Evolutionary conservation across 345 rosid genomes (phyloP).

Genomic region (Lagerstroemia speciosa): DNA sequence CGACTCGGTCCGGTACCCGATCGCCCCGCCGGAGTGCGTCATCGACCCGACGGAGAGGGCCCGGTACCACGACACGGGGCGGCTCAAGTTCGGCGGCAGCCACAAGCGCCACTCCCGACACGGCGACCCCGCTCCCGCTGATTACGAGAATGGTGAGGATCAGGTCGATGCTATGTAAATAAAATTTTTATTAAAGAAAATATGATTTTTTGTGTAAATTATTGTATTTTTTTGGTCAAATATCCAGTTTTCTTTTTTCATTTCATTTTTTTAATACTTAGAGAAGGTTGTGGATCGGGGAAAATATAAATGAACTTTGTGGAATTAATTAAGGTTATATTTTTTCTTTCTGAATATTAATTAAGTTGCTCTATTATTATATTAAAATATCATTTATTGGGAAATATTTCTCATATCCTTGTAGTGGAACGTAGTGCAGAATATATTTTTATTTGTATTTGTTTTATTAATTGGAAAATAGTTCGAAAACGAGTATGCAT

Average conservation of each 20-base stretch:
- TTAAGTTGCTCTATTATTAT: too few relatives aligned
- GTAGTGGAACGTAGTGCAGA: neutral
- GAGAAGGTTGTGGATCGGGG: neutral
- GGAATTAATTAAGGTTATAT: too few relatives aligned
- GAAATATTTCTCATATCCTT: neutral
- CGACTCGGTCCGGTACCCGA: constrained; percentile 49
- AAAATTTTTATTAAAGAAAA: neutral
- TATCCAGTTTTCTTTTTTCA: neutral
- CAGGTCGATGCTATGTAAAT: constrained; percentile 1
- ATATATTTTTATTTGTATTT: too few relatives aligned
- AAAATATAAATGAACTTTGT: neutral
- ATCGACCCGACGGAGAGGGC: constrained; percentile 42
- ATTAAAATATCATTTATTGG: neutral
- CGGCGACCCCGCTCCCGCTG: neutral
- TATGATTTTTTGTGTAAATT: neutral
- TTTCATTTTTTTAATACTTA: neutral
- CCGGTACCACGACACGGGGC: constrained; percentile 52
- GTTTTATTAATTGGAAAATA: too few relatives aligned
- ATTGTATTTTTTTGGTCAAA: neutral
- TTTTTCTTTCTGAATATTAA: neutral
- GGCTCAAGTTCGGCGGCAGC: constrained; percentile 55
- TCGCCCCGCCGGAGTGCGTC: constrained; percentile 60
- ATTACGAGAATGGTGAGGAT: neutral
- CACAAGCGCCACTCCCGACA: constrained; percentile 15
- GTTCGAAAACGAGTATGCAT: neutral